Base-by-base conservation (phyloP, 2,329 filamentous ascomycete species). In the Alternaria arborescens region DNA sequence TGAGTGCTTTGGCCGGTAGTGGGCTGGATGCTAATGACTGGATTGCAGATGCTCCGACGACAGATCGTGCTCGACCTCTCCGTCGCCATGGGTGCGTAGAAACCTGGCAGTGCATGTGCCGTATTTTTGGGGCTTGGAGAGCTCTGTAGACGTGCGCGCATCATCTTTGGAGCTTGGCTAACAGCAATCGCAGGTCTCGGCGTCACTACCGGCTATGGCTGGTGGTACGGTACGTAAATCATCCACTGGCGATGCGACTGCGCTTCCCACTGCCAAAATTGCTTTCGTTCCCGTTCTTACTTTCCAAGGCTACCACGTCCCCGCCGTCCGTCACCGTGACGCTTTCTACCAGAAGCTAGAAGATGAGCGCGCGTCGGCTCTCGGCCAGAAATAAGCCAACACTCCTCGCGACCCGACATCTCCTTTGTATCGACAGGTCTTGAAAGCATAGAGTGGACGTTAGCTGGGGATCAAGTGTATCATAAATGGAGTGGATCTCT, bases 51-150 rank as follows among this genome's bases (percentile, higher is more conserved):
- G 85, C 86, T 90, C 81, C 86, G 87, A 78, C 84, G 86, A 77
- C 83, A 83, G 75, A 82, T 90, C 61, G 87, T 91, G 71, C 83
- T 90, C 71, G 88, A 91, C 79, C 81, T 91, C 72, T 87, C 86
- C 73, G 86, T 89, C 76, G 86, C 87, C 68, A 81, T 88, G 74
- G 88, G 88, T 89, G 82, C 79, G 87, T 83, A 55, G 4, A 12
- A 20, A 32, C 12, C 18, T 28, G 7, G 16, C 46, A 48, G 18
- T 38, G 43, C 51, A 24, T 50, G 20, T 41, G 30, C 46, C 51
- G 34, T 30, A 40, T 16, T 52, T 52, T 36, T 26, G 38, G 36
- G 46, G 54, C 54, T 52, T 32, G 5, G 12, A n/a, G 40, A 59
- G 61, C 58, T 61, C 50, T 52, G 24, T 34, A 28, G 32, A 36